Base-by-base conservation (phyloP, 169 alveolate species). In the Plasmodium falciparum region DNA sequence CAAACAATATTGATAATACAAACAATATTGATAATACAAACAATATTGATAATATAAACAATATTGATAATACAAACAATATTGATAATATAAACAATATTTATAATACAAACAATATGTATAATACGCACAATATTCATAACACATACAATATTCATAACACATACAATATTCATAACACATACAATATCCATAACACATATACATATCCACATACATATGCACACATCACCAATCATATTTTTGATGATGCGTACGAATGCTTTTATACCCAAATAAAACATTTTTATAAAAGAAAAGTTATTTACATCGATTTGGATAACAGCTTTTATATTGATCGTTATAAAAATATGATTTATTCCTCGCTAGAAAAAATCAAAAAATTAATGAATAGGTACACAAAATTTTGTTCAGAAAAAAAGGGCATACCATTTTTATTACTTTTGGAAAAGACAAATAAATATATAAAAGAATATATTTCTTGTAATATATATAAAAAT, bases 241-340 rank as follows among this genome's bases (percentile, higher is more conserved):
- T 5, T 5, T 5, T 5, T 39, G 11, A 39, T 39, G 47, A 39
- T 39, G 9, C 47, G 0, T 5, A 39, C 47, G 11, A 39, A 39
- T 39, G 11, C 9, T 39, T 39, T 39, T 39, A 39, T 7, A 5
- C 47, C 7, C 47, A 39, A 39, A 39, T 39, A 5, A 39, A 39
- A 39, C 47, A 39, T 33, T 86, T 86, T 52, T 86, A 74, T 33
- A 86, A 67, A 72, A 63, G 56, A 43, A 59, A 80, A 15, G 61
- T 73, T 65, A 86, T 86, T 26, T 86, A 86, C 39, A 2, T 86
- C 47, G 92, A 86, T 39, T 33, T 86, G 15, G 92, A 86, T 39
- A 72, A 72, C 74, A 72, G 92, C 58, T 86, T 86, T 73, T 86
- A 61, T 49, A 86, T 71, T 13, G 92, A 86, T 33, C 59, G 88